Evolutionary conservation across 2,329 filamentous ascomycete species (phyloP).

Genomic region (Chaetomium sp.): DNA sequence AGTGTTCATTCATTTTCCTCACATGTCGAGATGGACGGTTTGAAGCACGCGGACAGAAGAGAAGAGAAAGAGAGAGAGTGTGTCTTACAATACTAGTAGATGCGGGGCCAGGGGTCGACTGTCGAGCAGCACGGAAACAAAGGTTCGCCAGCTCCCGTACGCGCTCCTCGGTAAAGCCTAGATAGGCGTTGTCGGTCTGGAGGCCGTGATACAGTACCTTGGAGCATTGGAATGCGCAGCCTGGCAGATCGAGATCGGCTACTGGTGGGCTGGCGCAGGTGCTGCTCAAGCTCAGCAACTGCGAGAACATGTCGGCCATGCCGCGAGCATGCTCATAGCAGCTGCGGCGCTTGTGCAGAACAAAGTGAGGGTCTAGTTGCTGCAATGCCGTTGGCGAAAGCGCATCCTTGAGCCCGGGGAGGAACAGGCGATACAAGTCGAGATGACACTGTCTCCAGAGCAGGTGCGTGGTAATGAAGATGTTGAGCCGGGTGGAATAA

Average conservation of each 20-base stretch:
- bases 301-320: conserved; percentile 50
- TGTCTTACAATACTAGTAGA: conserved; percentile 40
- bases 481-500: conserved; percentile 51
- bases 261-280: conserved; percentile 36
- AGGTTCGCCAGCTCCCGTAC: conserved; percentile 45
- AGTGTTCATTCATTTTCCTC: neutral
- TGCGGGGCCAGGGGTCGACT: conserved; percentile 46
- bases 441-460: conserved; percentile 55
- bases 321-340: conserved; percentile 49
- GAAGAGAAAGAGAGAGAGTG: conserved; percentile 9
- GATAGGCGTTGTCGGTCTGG: conserved; percentile 38
- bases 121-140: conserved; percentile 45
- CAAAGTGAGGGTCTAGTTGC: conserved; percentile 42
- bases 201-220: conserved; percentile 47
- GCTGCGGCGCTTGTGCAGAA: conserved; percentile 42
- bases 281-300: conserved; percentile 45
- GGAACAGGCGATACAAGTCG: conserved; percentile 48
- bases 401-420: conserved; percentile 46
- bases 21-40: neutral
- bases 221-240: conserved; percentile 50
- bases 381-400: conserved; percentile 39
- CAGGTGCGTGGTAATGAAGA: conserved; percentile 54
- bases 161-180: conserved; percentile 39
- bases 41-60: neutral
- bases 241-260: conserved; percentile 48